Percentiles rank a stretch among this genome's conserved stretches.
phyloP scores from a whole-genome alignment of 306 rosid genomes.

The Acmispon strigosus region DNA sequence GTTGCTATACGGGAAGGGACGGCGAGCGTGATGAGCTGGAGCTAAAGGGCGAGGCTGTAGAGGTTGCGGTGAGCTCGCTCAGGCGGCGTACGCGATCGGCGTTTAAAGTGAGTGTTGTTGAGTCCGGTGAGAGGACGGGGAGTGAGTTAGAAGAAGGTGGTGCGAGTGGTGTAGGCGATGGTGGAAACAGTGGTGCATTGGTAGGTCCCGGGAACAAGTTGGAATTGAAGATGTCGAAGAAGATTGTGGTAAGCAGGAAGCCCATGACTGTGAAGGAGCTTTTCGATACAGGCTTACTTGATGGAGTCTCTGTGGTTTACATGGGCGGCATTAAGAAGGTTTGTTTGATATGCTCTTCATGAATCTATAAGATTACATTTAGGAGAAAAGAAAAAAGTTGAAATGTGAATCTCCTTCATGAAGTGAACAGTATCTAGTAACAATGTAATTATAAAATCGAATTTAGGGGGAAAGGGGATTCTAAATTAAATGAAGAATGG shows the following conservation, averaged over 20 bases:
- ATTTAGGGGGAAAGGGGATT: background rate
- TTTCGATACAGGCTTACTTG: constrained; percentile 77
- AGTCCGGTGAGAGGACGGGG: constrained; percentile 12
- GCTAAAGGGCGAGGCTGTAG: background rate
- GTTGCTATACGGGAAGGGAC: too few relatives aligned
- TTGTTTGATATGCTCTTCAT: background rate
- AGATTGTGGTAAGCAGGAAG: constrained; percentile 54
- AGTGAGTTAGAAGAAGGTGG: background rate
- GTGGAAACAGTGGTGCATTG: constrained; percentile 21
- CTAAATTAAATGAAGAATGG: too few relatives aligned
- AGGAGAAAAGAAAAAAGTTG: background rate
- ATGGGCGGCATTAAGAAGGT: constrained; percentile 75
- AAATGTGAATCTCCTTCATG: background rate
- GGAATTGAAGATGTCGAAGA: constrained; percentile 70
- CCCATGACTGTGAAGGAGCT: constrained; percentile 76
- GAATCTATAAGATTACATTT: background rate
- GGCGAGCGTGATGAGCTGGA: constrained; percentile 8
- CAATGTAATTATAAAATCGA: background rate
- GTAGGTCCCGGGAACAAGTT: constrained; percentile 37
- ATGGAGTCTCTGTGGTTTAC: constrained; percentile 76
- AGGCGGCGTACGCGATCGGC: constrained; percentile 41
- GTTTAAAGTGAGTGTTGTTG: constrained; percentile 26
- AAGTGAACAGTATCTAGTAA: background rate
- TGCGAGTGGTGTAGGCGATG: constrained; percentile 23
- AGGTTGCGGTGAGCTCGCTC: constrained; percentile 2